phyloP scores from a whole-genome alignment of 306 rosid species.

The Comarum palustre region DNA sequence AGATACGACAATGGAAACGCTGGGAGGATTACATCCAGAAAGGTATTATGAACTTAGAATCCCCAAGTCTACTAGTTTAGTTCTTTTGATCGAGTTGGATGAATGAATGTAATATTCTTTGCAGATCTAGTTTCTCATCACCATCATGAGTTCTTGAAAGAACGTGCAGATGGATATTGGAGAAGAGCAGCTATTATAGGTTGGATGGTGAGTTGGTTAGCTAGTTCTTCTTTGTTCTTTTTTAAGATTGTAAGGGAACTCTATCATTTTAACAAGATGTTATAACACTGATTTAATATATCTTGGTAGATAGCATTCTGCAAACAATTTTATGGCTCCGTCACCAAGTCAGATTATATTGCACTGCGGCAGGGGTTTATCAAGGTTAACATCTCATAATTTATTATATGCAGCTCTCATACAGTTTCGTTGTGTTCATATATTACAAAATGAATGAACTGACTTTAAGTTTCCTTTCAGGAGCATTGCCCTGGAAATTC shows the following conservation, averaged over 20 bases:
- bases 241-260: not conserved
- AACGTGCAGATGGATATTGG: conserved; percentile 56
- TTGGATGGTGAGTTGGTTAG: conserved; percentile 58
- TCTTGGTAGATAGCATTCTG: conserved; percentile 61
- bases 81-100: conserved; percentile 9
- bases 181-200: conserved; percentile 61
- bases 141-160: conserved; percentile 36
- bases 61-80: conserved; percentile 5
- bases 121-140: not conserved
- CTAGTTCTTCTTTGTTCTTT: not conserved
- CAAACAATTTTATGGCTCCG: conserved; percentile 80
- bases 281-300: not conserved
- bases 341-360: conserved; percentile 62
- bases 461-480: conserved; percentile 31
- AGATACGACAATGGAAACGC: conserved; percentile 66
- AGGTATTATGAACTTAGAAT: conserved; percentile 32
- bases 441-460: not conserved
- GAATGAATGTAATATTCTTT: conserved; percentile 4
- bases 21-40: conserved; percentile 57
- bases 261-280: not conserved
- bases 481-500: conserved; percentile 26
- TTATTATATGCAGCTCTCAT: not conserved
- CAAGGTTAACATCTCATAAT: conserved; percentile 44
- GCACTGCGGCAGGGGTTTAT: conserved; percentile 76
- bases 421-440: not conserved